Evolutionary conservation across 1,284 basidiomycete species (phyloP).

Genomic region (Malassezia pachydermatis): DNA sequence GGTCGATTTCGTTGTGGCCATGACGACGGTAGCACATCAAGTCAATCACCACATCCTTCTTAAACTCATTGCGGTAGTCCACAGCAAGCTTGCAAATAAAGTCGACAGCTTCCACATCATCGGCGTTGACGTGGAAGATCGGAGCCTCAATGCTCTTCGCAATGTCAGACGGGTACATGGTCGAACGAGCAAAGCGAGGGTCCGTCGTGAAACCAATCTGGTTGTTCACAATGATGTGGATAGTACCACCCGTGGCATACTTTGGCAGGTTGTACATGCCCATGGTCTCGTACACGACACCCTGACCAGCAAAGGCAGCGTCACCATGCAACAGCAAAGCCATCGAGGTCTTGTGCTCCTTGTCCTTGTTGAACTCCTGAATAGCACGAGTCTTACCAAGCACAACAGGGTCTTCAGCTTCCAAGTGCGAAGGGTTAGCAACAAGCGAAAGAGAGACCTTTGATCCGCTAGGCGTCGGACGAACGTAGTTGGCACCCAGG

Average conservation of each 20-base stretch:
- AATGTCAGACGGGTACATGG: slow-evolving; percentile 96
- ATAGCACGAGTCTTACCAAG: slow-evolving; percentile 94
- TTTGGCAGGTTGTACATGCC: slow-evolving; percentile 89
- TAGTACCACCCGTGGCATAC: slow-evolving; percentile 95
- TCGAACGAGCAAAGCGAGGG: slow-evolving; percentile 91
- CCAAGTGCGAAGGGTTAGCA: slow-evolving; percentile 95
- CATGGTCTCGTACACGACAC: slow-evolving; percentile 98
- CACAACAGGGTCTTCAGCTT: slow-evolving; percentile 93
- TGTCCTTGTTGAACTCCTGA: slow-evolving; percentile 86
- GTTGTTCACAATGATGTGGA: slow-evolving; percentile 98
- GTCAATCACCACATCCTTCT: slow-evolving; percentile 97
- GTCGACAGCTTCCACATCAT: slow-evolving; percentile 87
- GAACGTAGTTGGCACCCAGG: slow-evolving; percentile 95
- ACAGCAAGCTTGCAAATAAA: slow-evolving; percentile 96
- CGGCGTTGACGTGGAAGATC: slow-evolving; percentile 99
- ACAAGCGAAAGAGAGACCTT: slow-evolving; percentile 94
- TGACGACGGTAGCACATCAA: slow-evolving; percentile 97
- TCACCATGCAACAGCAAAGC: slow-evolving; percentile 92
- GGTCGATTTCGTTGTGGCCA: slow-evolving; percentile 99
- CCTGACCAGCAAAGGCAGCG: slow-evolving; percentile 96
- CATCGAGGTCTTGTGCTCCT: slow-evolving; percentile 56
- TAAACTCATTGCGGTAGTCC: slow-evolving; percentile 95
- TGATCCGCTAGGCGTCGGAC: slow-evolving; percentile 94
- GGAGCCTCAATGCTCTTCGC: slow-evolving; percentile 97
- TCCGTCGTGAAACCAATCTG: slow-evolving; percentile 99